Evolutionary conservation across 805 yeast genomes (phyloP), one percentile per base, ranked within the genome.

Genomic region (Candida ulmi): DNA sequence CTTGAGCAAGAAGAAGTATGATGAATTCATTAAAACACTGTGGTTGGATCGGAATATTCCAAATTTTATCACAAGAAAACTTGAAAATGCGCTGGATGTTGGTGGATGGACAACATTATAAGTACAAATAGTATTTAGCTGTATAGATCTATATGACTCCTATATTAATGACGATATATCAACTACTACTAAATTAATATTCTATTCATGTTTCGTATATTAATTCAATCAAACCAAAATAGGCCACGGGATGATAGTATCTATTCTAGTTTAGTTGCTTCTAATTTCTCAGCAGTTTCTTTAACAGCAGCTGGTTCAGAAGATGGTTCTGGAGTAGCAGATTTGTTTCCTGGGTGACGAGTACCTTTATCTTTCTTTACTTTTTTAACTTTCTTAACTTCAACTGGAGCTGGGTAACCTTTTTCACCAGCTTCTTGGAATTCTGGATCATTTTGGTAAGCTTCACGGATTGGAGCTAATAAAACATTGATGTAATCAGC

Each of bases 31-130:
- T 16, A 70, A 80, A 38, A 74, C 72, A 26, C 65, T 87, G 32
- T 83, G 97, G 90, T 66, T 90, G 16, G 81, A 76, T 40, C 90
- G 88, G 54, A 85, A 84, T 54, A 67, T 87, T 3, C 82, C 87
- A 4, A 87, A 86, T 50, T 69, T 72, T 33, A 80, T 90, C 26
- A 88, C 88, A 1, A 69, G 98, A 46, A 79, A 80, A 47, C 69
- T 91, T 13, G 98, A 91, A 51, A 78, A 82, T 30, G 75, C 74
- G 8, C 62, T 82, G 26, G 98, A 91, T 59, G 76, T 83, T 29
- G 99, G 99, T 8, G 99, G 99, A 0, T 91, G 99, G 99, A 93
- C 84, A 50, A 85, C 93, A 2, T 64, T 84, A 45, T 87, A 64
- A 31, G 4, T 15, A 15, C 17, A 8, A 29, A 29, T 5, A 58